Percentiles rank a stretch among this genome's conserved stretches.
phyloP scores from a whole-genome alignment of 345 rosid species.

The Populus deltoides region DNA sequence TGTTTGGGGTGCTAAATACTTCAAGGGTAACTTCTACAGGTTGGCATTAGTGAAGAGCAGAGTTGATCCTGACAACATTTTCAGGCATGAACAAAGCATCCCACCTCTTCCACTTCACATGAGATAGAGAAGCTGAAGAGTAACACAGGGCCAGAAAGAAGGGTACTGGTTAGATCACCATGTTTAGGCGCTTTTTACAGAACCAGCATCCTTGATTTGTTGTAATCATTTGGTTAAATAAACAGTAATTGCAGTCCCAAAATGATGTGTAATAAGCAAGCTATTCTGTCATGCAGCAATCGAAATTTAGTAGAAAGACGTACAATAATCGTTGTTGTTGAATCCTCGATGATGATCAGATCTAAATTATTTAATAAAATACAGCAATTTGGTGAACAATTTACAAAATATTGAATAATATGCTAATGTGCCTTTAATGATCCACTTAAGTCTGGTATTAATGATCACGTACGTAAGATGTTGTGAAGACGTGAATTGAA shows the following conservation, averaged over 20 bases:
- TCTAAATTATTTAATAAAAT: background rate
- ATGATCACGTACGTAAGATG: too few relatives aligned
- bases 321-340: background rate
- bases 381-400: background rate
- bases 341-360: background rate
- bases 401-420: background rate
- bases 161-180: background rate
- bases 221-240: background rate
- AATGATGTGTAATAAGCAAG: background rate
- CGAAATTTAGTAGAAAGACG: background rate
- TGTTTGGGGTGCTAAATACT: background rate
- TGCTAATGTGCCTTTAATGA: too few relatives aligned
- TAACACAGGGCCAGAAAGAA: background rate
- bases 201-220: background rate
- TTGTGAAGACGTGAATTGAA: too few relatives aligned
- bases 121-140: background rate
- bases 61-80: background rate
- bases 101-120: background rate
- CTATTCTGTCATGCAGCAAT: background rate
- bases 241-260: background rate
- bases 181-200: background rate
- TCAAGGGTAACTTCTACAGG: background rate
- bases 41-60: background rate
- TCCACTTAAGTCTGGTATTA: too few relatives aligned
- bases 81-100: constrained; percentile 23